A percentile compares a stretch with the other conserved stretches of the same genome.
Evolutionary conservation across 2,329 filamentous ascomycete species (phyloP).

Genomic region (Diaporthe sp.): DNA sequence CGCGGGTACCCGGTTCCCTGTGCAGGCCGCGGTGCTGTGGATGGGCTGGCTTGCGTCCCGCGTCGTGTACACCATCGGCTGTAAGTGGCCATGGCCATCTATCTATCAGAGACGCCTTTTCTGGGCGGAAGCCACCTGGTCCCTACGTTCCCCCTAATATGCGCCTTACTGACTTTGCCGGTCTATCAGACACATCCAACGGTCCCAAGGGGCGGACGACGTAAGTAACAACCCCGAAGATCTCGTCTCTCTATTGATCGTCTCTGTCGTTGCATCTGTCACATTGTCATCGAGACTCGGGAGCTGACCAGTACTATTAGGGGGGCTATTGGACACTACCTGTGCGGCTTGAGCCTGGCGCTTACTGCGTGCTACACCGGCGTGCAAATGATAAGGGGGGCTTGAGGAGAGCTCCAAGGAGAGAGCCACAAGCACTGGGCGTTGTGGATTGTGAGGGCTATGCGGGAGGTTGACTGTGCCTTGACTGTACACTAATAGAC

Average conservation of each 20-base stretch:
- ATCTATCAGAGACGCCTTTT: background rate
- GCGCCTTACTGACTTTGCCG: background rate
- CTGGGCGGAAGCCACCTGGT: conserved; percentile 46
- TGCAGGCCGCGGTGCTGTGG: conserved; percentile 60
- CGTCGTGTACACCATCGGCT: conserved; percentile 66
- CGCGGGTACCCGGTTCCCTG: conserved; percentile 65
- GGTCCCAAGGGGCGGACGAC: conserved; percentile 28
- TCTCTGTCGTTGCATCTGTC: too few species aligned
- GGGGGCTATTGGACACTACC: conserved; percentile 47
- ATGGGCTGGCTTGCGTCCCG: conserved; percentile 63
- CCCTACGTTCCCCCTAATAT: too few species aligned
- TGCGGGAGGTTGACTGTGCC: background rate
- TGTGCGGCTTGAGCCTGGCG: conserved; percentile 46
- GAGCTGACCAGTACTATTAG: conserved; percentile 36
- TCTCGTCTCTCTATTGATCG: background rate
- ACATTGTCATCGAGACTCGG: background rate
- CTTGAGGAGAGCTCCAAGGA: background rate
- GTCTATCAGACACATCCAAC: background rate
- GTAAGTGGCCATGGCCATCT: conserved; percentile 47
- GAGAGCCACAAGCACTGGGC: background rate
- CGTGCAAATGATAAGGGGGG: conserved; percentile 11
- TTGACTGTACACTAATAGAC: background rate
- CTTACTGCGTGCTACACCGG: background rate
- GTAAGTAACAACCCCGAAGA: conserved; percentile 13
- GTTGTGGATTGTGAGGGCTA: background rate